Evolutionary conservation across 2,329 filamentous ascomycete species (phyloP), one percentile per base, ranked within the genome.

Genomic region (Thyridium curvatum): DNA sequence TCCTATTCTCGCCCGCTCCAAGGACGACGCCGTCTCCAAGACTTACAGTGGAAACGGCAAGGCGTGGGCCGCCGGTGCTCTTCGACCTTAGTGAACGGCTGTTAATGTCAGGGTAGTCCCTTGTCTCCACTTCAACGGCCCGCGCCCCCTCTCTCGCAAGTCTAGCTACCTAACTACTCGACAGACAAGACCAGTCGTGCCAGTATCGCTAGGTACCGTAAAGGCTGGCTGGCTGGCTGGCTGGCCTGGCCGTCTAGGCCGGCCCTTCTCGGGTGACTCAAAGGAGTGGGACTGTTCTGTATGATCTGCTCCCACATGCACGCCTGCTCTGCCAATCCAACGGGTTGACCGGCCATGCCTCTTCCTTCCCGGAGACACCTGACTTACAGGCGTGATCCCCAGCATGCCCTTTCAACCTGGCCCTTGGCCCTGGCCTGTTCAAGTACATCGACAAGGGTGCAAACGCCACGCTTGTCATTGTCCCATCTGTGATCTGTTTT

Each of bases 401-500:
- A 26, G 21, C 21, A 26, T 6, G 21, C 21, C 21, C 21, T 6
- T 10, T 26, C n/a, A n/a, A n/a, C n/a, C n/a, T n/a, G n/a, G n/a
- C n/a, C 6, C 21, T 6, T 26, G 21, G 21, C 38, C 45, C 38
- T 46, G 47, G 49, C 46, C 47, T 43, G 46, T 48, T 49, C 52
- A 45, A 48, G 50, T 45, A 44, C 41, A 37, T 41, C 31, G 46
- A 50, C 56, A 56, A 48, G 55, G 55, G 44, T 47, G 34, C 40
- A 48, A 49, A 52, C 56, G 56, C 56, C 56, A 58, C 53, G 50
- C 46, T 44, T 39, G 34, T 43, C 47, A 46, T 47, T 44, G 43
- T 39, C 40, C 39, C 34, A 45, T 43, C 46, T 44, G 42, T 48
- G 41, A 30, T 39, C 32, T 42, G n/a, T 17, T 18, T 32, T 35